A percentile compares a stretch with the other conserved stretches of the same genome.
These are phyloP conservation scores for Gliomastix tumulicola DNA, from an alignment of 2,329 filamentous ascomycete species.

Conservation along the genomic window DNA sequence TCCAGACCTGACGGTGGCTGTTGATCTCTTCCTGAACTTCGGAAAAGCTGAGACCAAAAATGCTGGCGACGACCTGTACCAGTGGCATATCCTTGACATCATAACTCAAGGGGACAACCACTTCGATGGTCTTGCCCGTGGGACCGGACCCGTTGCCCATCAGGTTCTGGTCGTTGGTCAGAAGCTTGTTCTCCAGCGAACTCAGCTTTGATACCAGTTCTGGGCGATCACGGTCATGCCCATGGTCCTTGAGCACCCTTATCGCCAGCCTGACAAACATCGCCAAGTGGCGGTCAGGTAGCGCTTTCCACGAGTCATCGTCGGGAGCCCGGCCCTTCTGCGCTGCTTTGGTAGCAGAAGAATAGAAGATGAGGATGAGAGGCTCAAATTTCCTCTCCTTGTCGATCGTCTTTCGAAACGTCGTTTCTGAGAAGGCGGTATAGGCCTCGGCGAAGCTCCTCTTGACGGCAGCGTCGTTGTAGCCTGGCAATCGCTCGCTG, in stretches of 20 bases:
- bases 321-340: conserved; percentile 67
- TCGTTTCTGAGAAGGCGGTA: conserved; percentile 83
- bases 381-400: conserved; percentile 92
- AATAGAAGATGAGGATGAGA: conserved; percentile 92
- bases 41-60: conserved; percentile 74
- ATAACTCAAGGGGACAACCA: conserved; percentile 75
- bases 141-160: conserved; percentile 22
- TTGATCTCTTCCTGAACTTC: conserved; percentile 86
- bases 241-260: conserved; percentile 72
- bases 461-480: conserved; percentile 84
- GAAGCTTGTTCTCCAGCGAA: conserved; percentile 84
- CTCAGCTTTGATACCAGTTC: conserved; percentile 75
- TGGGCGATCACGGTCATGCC: conserved; percentile 76
- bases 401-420: conserved; percentile 85
- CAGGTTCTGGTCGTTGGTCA: conserved; percentile 90
- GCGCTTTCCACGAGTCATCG: conserved; percentile 83
- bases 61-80: conserved; percentile 77
- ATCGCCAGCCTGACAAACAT: conserved; percentile 86
- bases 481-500: conserved; percentile 78
- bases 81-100: conserved; percentile 96
- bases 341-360: conserved; percentile 79
- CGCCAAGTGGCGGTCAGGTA: conserved; percentile 91
- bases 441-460: conserved; percentile 92
- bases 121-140: conserved; percentile 58
- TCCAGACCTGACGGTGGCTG: conserved; percentile 74